Conservation (phyloP, 164 flowering plant species). For the Amborella trichopoda region DNA sequence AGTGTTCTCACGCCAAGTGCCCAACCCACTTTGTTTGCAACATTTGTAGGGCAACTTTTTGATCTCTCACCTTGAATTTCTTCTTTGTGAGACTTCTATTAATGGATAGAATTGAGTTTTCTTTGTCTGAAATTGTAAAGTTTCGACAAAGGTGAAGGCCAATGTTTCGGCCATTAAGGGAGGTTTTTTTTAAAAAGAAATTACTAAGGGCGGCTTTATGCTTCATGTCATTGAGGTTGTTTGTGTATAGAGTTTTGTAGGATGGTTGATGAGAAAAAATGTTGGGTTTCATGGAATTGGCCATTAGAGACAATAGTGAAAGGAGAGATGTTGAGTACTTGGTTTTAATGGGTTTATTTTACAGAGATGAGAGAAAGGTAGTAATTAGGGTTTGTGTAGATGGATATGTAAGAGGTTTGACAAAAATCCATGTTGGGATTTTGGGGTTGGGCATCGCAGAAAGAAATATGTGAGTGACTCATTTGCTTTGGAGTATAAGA, state of each 20-base stretch:
- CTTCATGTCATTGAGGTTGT: slow-evolving; percentile 36
- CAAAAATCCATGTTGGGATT: not conserved
- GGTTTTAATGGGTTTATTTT: no score
- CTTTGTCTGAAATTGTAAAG: slow-evolving; percentile 18
- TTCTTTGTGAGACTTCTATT: not conserved
- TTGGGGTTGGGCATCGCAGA: not conserved
- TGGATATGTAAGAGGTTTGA: no score
- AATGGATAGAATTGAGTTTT: slow-evolving; percentile 24
- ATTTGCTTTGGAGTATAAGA: not conserved
- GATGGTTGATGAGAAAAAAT: slow-evolving; percentile 31
- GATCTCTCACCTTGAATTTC: slow-evolving; percentile 7
- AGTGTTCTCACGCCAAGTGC: no score
- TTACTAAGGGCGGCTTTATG: slow-evolving; percentile 31
- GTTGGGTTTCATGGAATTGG: slow-evolving; percentile 18
- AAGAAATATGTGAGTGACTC: not conserved
- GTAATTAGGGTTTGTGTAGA: no score
- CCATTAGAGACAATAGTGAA: slow-evolving; percentile 13
- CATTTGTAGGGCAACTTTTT: slow-evolving; percentile 15
- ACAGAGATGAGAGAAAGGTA: no score
- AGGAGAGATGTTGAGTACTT: no score
- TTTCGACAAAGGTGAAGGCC: slow-evolving; percentile 17
- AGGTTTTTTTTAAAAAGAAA: no score
- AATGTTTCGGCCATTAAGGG: slow-evolving; percentile 14
- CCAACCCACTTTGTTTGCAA: not conserved
- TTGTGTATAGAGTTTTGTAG: slow-evolving; percentile 34